Base-by-base conservation (phyloP, 2,329 filamentous ascomycete genomes). In the Hypomyces rosellus region DNA sequence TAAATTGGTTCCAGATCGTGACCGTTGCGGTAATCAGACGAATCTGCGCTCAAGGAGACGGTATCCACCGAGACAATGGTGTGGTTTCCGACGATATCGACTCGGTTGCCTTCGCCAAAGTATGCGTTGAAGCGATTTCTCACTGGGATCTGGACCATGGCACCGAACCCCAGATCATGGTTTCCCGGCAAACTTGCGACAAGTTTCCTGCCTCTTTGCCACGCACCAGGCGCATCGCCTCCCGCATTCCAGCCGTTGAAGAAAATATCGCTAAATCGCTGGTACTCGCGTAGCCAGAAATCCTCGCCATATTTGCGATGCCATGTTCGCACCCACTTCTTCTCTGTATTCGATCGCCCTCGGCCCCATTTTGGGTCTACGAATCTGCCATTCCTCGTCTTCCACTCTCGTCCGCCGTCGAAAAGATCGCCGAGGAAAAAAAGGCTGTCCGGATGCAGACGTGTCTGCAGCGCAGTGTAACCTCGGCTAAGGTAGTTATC, bases 351-450 rank as follows among this genome's bases (percentile, higher is more conserved):
- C 2, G 80, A 78, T 38, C 75, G 72, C 3, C 68, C 70, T 30
- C 68, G 68, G 18, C 76, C 75, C 81, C 81, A 85, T 55, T 73
- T 72, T 1, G 80, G 79, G 55, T 85, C 82, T 20, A 75, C 69
- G 47, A 81, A 82, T 42, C 75, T 67, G 40, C 80, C 85, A 20
- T 75, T 75, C 2, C 69, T 72, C 12, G 91, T 92, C 58, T 85
- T 86, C 93, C 93, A 99, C 73, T 99, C 93, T 58, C 93, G 81
- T 8, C 93, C 93, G 4, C 93, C 93, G 63, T 99, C 93, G 61
- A 99, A 96, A 1, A 99, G 73, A 64, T 99, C 93, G 7, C 93
- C 93, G 0, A 99, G 74, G 63, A 99, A 97, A 63, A 96, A 81
- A 1, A 95, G 75, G 14, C 88, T 91, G 64, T 96, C 89, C 0